These are phyloP conservation scores for Lactuca saligna DNA, from an alignment of 129 eudicot species.

Conservation along the genomic window DNA sequence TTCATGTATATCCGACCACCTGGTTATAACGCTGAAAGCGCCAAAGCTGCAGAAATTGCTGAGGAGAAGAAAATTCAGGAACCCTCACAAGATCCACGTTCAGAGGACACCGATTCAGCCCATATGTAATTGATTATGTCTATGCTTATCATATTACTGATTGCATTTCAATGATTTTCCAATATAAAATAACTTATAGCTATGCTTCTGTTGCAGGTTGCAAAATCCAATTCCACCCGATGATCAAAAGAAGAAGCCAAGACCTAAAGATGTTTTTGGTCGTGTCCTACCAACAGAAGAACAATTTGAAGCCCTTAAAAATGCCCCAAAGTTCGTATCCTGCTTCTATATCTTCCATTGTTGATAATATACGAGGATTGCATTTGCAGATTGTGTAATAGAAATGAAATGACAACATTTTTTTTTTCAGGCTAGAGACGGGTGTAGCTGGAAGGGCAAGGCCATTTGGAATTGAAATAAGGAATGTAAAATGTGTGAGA, in stretches of 20 bases:
- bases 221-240: conserved; percentile 41
- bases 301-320: conserved; percentile 86
- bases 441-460: conserved; percentile 77
- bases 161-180: background rate
- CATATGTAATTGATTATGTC: conserved; percentile 41
- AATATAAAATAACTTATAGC: background rate
- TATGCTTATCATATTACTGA: conserved; percentile 10
- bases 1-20: conserved; percentile 95
- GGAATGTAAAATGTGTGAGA: conserved; percentile 98
- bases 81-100: conserved; percentile 44
- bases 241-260: conserved; percentile 65
- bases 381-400: conserved; percentile 21
- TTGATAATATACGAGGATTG: too few species aligned
- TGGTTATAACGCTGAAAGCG: conserved; percentile 93
- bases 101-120: conserved; percentile 43
- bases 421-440: conserved; percentile 75
- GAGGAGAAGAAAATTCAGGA: conserved; percentile 58
- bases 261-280: conserved; percentile 90
- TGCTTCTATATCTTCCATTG: too few species aligned
- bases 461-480: conserved; percentile 93
- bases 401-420: background rate
- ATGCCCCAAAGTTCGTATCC: conserved; percentile 60
- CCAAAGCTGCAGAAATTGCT: conserved; percentile 94
- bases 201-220: conserved; percentile 41
- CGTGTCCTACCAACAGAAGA: conserved; percentile 93